phyloP scores from a whole-genome alignment of 2,329 filamentous ascomycete species.

The Didymella glomerata region DNA sequence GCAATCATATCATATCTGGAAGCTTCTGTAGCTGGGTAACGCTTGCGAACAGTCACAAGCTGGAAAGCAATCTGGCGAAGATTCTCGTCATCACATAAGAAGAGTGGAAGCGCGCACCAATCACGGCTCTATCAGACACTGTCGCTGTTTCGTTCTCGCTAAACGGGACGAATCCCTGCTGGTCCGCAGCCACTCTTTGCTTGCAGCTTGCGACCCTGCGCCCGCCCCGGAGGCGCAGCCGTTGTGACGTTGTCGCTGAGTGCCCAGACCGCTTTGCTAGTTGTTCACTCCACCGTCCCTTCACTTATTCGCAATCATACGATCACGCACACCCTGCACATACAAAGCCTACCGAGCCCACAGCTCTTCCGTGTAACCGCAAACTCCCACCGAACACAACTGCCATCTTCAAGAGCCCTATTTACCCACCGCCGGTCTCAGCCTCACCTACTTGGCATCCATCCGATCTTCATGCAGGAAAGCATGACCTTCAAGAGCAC shows the following conservation, averaged over 20 bases:
- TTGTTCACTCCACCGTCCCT: constrained; percentile 28
- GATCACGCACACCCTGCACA: constrained; percentile 36
- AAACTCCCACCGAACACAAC: constrained; percentile 25
- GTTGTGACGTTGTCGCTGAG: constrained; percentile 29
- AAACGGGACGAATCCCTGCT: constrained; percentile 1
- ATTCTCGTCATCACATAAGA: constrained; percentile 13
- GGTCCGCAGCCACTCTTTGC: constrained; percentile 10
- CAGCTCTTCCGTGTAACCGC: constrained; percentile 33
- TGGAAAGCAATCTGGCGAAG: background rate
- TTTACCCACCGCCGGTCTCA: constrained; percentile 35
- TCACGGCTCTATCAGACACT: constrained; percentile 12
- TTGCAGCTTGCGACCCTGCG: constrained; percentile 6
- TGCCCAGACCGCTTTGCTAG: constrained; percentile 35
- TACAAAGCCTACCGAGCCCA: constrained; percentile 39
- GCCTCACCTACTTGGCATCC: constrained; percentile 34
- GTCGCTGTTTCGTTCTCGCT: constrained; percentile 1
- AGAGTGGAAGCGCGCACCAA: constrained; percentile 10
- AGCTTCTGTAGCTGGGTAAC: constrained; percentile 8
- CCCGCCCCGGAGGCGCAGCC: constrained; percentile 31
- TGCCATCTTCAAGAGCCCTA: constrained; percentile 26
- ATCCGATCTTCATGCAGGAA: constrained; percentile 26
- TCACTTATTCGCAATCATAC: constrained; percentile 37
- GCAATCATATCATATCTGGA: constrained; percentile 2
- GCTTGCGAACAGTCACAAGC: constrained; percentile 2
- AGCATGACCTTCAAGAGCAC: constrained; percentile 56